Base-by-base conservation (phyloP, 768 basidiomycete species). In the Gloeopeniophorella convolvens region DNA sequence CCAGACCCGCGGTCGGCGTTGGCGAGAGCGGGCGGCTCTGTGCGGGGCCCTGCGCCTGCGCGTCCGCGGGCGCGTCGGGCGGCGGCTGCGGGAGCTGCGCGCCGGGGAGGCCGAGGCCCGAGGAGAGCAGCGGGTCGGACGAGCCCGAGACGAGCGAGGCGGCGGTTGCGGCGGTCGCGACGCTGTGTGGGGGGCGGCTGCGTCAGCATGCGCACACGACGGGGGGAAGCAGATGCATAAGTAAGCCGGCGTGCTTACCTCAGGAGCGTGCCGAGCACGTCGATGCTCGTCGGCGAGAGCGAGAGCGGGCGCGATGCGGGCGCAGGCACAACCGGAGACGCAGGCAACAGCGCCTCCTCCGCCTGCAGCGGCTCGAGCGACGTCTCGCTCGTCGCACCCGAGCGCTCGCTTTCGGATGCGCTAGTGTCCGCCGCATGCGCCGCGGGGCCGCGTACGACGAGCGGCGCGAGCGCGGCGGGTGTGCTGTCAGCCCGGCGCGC, bases 101-200 rank as follows among this genome's bases (percentile, higher is more conserved):
- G 44, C 45, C 35, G 44, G 72, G 64, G 43, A 75, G 66, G 26
- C 75, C 68, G 45, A 82, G 71, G 36, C 77, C 73, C 20, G 82
- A 74, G 31, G 77, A 74, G 48, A 84, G 73, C 36, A 87, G 76
- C 10, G 80, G 75, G 42, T 83, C 78, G 4, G 81, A 78, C 20
- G 81, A 77, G 30, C 85, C 85, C 1, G 83, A 82, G n/a, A 88
- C 73, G 24, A 89, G 74, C 3, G 89, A 91, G 7, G 86, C 87
- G 1, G 89, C 89, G 1, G 89, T 90, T n/a, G 89, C 89, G 9
- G 89, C 86, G n/a, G 89, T 88, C 3, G 89, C 89, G 27, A 91
- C 89, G 59, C 89, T 87, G 55, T 42, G 62, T 16, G 15, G 23
- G 21, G 13, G 30, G 49, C 11, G 18, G 41, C 41, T n/a, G 28